These are phyloP conservation scores for Nemania sp. DNA, from an alignment of 2,329 filamentous ascomycete species.

Conservation along the genomic window DNA sequence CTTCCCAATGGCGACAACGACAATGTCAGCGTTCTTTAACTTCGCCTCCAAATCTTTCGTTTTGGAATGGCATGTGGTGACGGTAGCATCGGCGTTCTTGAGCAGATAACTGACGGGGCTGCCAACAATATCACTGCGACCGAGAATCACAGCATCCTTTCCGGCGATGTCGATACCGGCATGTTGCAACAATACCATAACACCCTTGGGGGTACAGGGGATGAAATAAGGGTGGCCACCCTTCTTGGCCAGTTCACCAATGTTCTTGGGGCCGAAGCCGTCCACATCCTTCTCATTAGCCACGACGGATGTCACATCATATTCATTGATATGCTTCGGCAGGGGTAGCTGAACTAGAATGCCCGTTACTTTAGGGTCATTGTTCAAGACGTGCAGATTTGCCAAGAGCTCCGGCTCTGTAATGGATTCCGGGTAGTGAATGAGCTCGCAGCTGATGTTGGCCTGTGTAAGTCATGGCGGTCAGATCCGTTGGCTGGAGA, in stretches of 20 bases:
- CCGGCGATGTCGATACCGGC: conserved; percentile 81
- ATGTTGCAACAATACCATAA: conserved; percentile 89
- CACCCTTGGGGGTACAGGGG: conserved; percentile 94
- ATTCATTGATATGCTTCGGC: conserved; percentile 87
- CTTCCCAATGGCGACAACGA: conserved; percentile 89
- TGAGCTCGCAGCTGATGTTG: conserved; percentile 83
- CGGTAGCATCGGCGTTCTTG: conserved; percentile 93
- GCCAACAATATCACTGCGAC: conserved; percentile 95
- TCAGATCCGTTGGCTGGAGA: too few species aligned
- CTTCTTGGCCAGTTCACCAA: conserved; percentile 94
- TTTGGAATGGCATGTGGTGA: conserved; percentile 93
- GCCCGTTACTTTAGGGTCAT: conserved; percentile 83
- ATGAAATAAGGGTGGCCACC: conserved; percentile 87
- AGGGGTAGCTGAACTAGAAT: conserved; percentile 93
- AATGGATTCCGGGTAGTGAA: conserved; percentile 81
- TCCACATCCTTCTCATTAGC: conserved; percentile 96
- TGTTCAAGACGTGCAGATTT: conserved; percentile 79
- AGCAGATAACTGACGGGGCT: conserved; percentile 95
- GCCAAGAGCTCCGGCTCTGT: conserved; percentile 85
- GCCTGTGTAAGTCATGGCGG: conserved; percentile 58
- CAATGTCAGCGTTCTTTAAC: conserved; percentile 82
- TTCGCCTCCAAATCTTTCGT: conserved; percentile 73
- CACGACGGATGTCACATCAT: conserved; percentile 86
- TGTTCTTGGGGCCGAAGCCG: conserved; percentile 91
- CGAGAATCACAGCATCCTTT: conserved; percentile 93